Percentiles rank a stretch among this genome's conserved stretches.
phyloP scores from a whole-genome alignment of 2,329 filamentous ascomycete genomes.

The Hansfordia pulvinata region DNA sequence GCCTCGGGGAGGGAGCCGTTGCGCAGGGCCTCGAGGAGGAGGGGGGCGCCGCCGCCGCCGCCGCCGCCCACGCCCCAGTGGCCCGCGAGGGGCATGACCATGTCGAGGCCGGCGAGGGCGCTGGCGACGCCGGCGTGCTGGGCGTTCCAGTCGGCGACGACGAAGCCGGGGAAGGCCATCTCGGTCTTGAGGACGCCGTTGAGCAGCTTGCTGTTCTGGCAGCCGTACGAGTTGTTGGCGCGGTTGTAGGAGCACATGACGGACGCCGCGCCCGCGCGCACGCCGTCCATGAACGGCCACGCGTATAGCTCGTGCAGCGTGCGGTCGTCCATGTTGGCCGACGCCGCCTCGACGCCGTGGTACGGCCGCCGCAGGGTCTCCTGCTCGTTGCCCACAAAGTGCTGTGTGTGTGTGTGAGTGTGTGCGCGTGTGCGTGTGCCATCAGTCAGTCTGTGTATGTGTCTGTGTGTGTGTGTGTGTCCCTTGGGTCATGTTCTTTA shows the following conservation, averaged over 20 bases:
- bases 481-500: slow-evolving; percentile 13
- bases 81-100: slow-evolving; percentile 50
- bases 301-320: slow-evolving; percentile 53
- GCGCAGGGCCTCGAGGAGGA: slow-evolving; percentile 58
- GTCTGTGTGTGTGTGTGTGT: too few species aligned
- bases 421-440: too few species aligned
- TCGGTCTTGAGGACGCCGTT: slow-evolving; percentile 55
- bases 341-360: slow-evolving; percentile 35
- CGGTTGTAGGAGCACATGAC: slow-evolving; percentile 62
- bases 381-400: slow-evolving; percentile 49
- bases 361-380: slow-evolving; percentile 32
- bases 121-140: slow-evolving; percentile 44
- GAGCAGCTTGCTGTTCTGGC: slow-evolving; percentile 56
- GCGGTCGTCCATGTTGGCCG: slow-evolving; percentile 50
- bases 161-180: slow-evolving; percentile 54
- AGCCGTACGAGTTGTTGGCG: slow-evolving; percentile 60
- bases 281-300: slow-evolving; percentile 51
- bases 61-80: slow-evolving; percentile 52
- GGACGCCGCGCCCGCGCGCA: slow-evolving; percentile 40
- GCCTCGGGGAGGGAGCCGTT: slow-evolving; percentile 63
- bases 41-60: too few species aligned
- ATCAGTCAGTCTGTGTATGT: too few species aligned
- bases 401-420: slow-evolving; percentile 24
- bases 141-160: slow-evolving; percentile 56
- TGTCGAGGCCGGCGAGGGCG: slow-evolving; percentile 48